These are phyloP conservation scores for Penicillium hordei DNA, from an alignment of 2,329 filamentous ascomycete species.

Conservation along the genomic window DNA sequence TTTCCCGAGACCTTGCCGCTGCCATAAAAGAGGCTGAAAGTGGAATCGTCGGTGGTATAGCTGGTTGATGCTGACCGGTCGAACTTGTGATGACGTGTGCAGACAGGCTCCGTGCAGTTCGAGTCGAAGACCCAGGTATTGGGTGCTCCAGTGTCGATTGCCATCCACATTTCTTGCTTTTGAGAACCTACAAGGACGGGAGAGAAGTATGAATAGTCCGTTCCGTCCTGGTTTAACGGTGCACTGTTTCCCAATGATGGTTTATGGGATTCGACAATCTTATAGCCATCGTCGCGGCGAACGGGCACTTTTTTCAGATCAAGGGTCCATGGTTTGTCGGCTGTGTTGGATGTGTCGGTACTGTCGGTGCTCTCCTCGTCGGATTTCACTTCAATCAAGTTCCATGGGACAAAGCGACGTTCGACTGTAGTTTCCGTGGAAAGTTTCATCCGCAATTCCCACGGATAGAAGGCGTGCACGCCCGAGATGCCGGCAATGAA, in stretches of 20 bases:
- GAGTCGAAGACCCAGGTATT: conserved; percentile 83
- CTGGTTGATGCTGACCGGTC: conserved; percentile 65
- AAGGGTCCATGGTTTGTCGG: conserved; percentile 29
- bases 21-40: conserved; percentile 66
- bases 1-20: conserved; percentile 70
- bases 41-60: conserved; percentile 57
- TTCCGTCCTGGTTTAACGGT: conserved; percentile 55
- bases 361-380: conserved; percentile 2
- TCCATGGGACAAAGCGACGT: conserved; percentile 39
- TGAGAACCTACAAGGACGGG: conserved; percentile 51
- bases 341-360: not conserved
- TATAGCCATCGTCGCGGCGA: conserved; percentile 51
- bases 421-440: conserved; percentile 16
- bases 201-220: conserved; percentile 56
- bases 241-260: conserved; percentile 49
- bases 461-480: conserved; percentile 48
- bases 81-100: conserved; percentile 68
- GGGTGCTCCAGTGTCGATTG: conserved; percentile 56
- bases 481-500: conserved; percentile 33
- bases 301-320: conserved; percentile 41
- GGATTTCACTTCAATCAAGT: conserved; percentile 18
- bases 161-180: conserved; percentile 52
- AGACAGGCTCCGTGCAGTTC: conserved; percentile 65
- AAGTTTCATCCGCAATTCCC: conserved; percentile 28
- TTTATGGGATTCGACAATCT: conserved; percentile 42